Percentiles rank a stretch among this genome's conserved stretches.
Conservation (phyloP, 768 basidiomycete species). For the Leccinellum luteum region DNA sequence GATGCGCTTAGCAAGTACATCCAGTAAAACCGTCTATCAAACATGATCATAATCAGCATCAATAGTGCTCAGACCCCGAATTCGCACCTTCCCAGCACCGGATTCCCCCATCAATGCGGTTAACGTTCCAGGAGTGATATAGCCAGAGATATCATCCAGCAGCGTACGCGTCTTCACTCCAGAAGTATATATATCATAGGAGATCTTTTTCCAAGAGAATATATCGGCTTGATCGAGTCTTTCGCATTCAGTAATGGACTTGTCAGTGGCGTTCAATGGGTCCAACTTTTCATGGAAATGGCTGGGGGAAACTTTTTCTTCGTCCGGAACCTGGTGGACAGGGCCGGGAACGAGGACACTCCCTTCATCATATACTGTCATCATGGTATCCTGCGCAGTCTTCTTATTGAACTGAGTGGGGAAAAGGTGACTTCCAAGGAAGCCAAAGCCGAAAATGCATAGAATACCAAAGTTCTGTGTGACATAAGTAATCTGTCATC, state of each 20-base stretch:
- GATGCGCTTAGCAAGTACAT: conserved; percentile 52
- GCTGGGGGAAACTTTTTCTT: conserved; percentile 10
- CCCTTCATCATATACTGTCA: conserved; percentile 22
- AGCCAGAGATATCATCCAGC: conserved; percentile 46
- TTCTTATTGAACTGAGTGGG: conserved; percentile 34
- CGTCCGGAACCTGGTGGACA: conserved; percentile 9
- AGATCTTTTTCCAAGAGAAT: conserved; percentile 76
- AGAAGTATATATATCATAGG: conserved; percentile 55
- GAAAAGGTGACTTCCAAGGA: conserved; percentile 36
- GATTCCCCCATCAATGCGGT: conserved; percentile 51
- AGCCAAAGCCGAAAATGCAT: conserved; percentile 40
- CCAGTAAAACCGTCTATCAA: conserved; percentile 53
- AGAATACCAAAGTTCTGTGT: conserved; percentile 43
- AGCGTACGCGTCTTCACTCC: conserved; percentile 39
- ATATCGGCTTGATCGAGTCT: conserved; percentile 37
- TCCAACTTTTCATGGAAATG: background rate
- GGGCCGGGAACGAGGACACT: background rate
- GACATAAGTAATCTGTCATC: background rate
- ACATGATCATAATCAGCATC: background rate
- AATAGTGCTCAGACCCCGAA: background rate
- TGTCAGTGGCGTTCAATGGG: background rate
- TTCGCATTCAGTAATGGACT: conserved; percentile 13
- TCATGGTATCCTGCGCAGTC: conserved; percentile 30
- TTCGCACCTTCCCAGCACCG: conserved; percentile 30
- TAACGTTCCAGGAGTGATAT: conserved; percentile 48